phyloP scores from a whole-genome alignment of 2,329 filamentous ascomycete genomes.

The Xylariomycetidae sp. region DNA sequence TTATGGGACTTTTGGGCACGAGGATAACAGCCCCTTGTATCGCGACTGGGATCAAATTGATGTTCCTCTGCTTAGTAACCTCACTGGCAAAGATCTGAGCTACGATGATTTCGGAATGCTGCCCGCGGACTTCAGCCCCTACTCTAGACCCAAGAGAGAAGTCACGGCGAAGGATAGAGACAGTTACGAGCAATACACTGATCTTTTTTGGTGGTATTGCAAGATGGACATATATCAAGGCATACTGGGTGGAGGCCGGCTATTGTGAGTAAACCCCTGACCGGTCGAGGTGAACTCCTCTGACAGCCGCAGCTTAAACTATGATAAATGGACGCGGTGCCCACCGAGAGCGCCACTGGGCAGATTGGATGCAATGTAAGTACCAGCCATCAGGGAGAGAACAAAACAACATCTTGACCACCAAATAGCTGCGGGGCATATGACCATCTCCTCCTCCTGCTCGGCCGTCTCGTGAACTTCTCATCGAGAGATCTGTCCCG shows the following conservation, averaged over 20 bases:
- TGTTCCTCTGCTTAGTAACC: slow-evolving; percentile 37
- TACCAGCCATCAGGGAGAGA: slow-evolving; percentile 10
- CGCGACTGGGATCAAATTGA: slow-evolving; percentile 30
- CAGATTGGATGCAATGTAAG: slow-evolving; percentile 66
- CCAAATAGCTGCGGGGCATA: slow-evolving; percentile 73
- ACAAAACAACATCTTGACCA: too few relatives aligned
- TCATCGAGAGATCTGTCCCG: slow-evolving; percentile 70
- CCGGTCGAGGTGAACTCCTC: too few relatives aligned
- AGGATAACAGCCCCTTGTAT: slow-evolving; percentile 20
- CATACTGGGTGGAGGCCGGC: slow-evolving; percentile 75
- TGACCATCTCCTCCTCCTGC: slow-evolving; percentile 78
- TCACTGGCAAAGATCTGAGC: slow-evolving; percentile 48
- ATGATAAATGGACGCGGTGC: slow-evolving; percentile 77
- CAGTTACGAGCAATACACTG: slow-evolving; percentile 74
- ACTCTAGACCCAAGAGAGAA: slow-evolving; percentile 25
- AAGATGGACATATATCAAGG: slow-evolving; percentile 94
- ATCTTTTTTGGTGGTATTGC: slow-evolving; percentile 93
- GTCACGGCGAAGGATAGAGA: slow-evolving; percentile 63
- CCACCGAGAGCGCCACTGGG: slow-evolving; percentile 79
- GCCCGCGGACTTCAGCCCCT: slow-evolving; percentile 20
- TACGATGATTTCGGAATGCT: slow-evolving; percentile 46
- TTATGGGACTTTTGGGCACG: slow-evolving; percentile 17
- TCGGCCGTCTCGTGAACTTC: slow-evolving; percentile 77
- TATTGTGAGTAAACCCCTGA: slow-evolving; percentile 90
- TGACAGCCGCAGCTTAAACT: slow-evolving; percentile 67